Evolutionary conservation across 371 early-diverging fungal genomes (phyloP).

Genomic region (Apophysomyces variabilis): DNA sequence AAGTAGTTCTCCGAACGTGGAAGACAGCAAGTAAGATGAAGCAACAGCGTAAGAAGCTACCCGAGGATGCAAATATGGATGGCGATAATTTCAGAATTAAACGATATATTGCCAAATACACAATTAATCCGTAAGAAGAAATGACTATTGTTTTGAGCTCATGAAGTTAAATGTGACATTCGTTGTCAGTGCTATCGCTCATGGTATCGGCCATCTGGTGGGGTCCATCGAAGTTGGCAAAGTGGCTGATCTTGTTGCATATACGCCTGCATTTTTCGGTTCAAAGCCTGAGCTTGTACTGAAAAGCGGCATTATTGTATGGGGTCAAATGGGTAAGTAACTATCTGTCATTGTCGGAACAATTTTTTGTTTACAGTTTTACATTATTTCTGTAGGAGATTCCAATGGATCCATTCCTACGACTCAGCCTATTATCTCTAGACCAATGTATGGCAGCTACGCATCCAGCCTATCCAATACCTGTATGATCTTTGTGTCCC

Average conservation of each 20-base stretch:
- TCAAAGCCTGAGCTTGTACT: conserved; percentile 83
- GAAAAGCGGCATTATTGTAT: conserved; percentile 87
- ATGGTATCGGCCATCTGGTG: conserved; percentile 87
- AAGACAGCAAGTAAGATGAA: conserved; percentile 95
- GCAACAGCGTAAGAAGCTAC: conserved; percentile 72
- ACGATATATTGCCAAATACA: conserved; percentile 94
- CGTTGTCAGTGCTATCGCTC: conserved; percentile 74
- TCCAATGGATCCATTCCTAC: conserved; percentile 86
- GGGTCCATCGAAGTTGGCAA: conserved; percentile 94
- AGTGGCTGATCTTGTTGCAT: conserved; percentile 89
- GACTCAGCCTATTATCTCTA: conserved; percentile 81
- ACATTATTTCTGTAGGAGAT: conserved; percentile 54
- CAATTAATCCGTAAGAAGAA: conserved; percentile 83
- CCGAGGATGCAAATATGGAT: conserved; percentile 47
- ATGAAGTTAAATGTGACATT: background rate
- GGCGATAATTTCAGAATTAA: conserved; percentile 81
- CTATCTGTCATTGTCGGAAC: background rate
- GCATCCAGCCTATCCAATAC: conserved; percentile 61
- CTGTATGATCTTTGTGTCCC: conserved; percentile 81
- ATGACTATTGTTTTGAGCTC: background rate
- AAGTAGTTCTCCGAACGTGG: conserved; percentile 91
- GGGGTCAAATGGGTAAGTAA: conserved; percentile 64
- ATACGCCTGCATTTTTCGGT: conserved; percentile 85
- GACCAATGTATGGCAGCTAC: conserved; percentile 83
- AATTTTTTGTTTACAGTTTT: background rate